Base-by-base conservation (phyloP, 768 basidiomycete species). In the Dictyophora rubrovolvata region DNA sequence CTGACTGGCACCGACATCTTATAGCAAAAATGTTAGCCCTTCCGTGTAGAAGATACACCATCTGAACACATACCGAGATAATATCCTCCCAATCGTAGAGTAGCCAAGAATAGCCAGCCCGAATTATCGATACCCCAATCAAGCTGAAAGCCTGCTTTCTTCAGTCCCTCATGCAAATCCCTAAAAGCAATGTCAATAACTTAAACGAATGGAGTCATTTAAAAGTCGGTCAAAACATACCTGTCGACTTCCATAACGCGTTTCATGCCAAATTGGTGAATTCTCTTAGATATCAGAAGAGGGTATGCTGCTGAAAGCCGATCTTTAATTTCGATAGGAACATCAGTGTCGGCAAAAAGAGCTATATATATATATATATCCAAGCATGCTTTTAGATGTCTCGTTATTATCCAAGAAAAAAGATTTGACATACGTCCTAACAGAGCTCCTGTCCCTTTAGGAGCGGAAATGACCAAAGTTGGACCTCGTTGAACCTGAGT, bases 1-100 rank as follows among this genome's bases (percentile, higher is more conserved):
- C 68, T 84, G 77, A 61, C 79, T 79, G 11, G 78, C 80, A 28
- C 84, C 84, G 18, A 78, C 77, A 63, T 83, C 82, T 59, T 58
- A 12, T n/a, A 18, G 37, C 21, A 16, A 56, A 58, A 23, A 17
- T 12, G 16, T 51, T 11, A 16, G 57, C 7, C 21, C 22, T 35
- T 55, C 33, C 18, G 16, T 5, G 49, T 49, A 14, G 51, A n/a
- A 28, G 56, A 20, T 34, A 20, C 12, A 18, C 48, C 14, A 6
- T 42, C 42, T 42, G 14, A 37, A 42, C 42, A 42, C 71, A 28
- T 60, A 80, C 86, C 84, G 1, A 86, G 71, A 68, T 88, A 88
- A 68, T 84, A 87, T 7, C 87, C 84, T 23, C 84, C 85, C 0
- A 70, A 79, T 48, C 73, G 74, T 8, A 66, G 67, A 66, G 74